Base-by-base conservation (phyloP, 148 eudicot genomes). In the Camellia sinensis region DNA sequence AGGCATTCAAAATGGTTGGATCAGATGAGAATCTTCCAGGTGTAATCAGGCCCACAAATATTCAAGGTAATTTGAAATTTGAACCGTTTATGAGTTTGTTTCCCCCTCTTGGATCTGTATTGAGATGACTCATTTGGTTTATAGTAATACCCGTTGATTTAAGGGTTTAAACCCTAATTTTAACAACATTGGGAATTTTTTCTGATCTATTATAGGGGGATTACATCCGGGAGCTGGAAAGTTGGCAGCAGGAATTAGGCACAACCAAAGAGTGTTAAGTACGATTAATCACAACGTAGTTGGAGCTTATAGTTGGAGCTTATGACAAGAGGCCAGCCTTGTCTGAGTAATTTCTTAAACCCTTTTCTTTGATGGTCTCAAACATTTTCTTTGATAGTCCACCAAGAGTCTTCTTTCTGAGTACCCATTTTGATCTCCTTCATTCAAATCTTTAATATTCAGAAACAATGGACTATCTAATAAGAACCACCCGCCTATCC, bases 21-120 rank as follows among this genome's bases (percentile, higher is more conserved):
- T 87, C 88, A 57, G 85, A 95, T 54, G 97, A 93, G 90, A 95
- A 95, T 80, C 85, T 81, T 77, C 85, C 82, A 17, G 86, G 78
- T 75, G 78, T 85, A 79, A 84, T 87, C 82, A 78, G 80, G 70
- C 89, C 86, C 14, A 40, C 82, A 77, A 85, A 84, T 67, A 3
- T 71, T 59, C 91, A 87, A 89, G 97, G 97, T 95, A 82, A 79
- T 67, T 78, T 63, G 74, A 65, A 76, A 67, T 71, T 78, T 48
- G 59, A 76, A 57, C 71, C 48, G 52, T 14, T 74, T 71, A 62
- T 50, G 37, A 73, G 66, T 40, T 73, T 64, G 12, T n/a, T 15
- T 22, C 2, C 60, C 59, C 59, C 22, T 43, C 19, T 50, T 17
- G 67, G 18, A 8, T 74, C 46, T 74, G 66, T 66, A 48, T 52